Percentiles rank a stretch among this genome's conserved stretches.
Conservation (phyloP, 2,329 filamentous ascomycete species). For the Epichloe baconii region DNA sequence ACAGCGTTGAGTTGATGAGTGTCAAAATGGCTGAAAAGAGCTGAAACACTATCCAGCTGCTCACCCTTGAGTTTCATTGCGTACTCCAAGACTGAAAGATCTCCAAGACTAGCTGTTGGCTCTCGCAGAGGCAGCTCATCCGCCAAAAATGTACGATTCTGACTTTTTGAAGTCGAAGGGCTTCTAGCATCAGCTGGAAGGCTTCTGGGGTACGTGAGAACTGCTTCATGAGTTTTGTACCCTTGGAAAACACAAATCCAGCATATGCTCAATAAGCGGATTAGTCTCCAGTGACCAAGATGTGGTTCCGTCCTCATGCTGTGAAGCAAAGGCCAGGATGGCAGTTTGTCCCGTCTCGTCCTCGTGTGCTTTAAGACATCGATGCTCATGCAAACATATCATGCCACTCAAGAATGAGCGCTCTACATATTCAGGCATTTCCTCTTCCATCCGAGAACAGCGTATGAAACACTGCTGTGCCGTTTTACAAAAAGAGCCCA, state of each 20-base stretch:
- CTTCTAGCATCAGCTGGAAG: background rate
- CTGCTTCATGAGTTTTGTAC: background rate
- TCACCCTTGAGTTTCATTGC: background rate
- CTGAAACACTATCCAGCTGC: background rate
- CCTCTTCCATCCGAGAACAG: background rate
- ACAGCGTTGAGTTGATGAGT: background rate
- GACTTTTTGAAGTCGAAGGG: background rate
- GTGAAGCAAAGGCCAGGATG: conserved; percentile 1
- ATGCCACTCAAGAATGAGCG: background rate
- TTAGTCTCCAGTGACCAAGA: background rate
- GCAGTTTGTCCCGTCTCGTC: conserved; percentile 1
- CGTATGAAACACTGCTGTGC: background rate
- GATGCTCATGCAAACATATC: background rate
- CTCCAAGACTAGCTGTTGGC: background rate
- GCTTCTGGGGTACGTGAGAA: background rate
- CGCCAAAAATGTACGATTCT: background rate
- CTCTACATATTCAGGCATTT: background rate
- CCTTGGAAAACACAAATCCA: background rate
- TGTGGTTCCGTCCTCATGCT: background rate
- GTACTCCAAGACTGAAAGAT: background rate
- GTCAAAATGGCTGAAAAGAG: background rate
- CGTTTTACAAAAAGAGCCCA: conserved; percentile 15
- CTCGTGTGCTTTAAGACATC: background rate
- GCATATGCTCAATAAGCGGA: background rate
- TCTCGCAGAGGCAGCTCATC: background rate